Conservation (phyloP, 2,329 filamentous ascomycete species). For the Ilyonectria sp. region DNA sequence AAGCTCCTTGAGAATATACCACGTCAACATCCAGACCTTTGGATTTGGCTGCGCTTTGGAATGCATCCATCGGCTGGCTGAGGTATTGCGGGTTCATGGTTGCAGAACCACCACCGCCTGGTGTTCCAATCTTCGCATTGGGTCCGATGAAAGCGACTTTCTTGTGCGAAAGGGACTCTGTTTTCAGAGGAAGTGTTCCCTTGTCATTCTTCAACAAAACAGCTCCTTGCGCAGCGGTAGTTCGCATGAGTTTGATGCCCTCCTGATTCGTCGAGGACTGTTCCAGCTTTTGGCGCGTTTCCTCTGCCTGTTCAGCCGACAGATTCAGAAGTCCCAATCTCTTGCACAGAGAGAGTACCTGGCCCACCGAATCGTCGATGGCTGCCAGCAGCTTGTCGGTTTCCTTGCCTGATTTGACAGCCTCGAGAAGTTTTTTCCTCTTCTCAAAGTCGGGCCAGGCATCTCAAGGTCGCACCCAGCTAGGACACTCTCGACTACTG, state of each 20-base stretch:
- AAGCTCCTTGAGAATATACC: constrained; percentile 8
- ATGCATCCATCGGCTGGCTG: constrained; percentile 22
- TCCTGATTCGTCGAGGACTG: constrained; percentile 15
- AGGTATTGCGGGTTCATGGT: constrained; percentile 31
- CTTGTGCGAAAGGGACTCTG: constrained; percentile 28
- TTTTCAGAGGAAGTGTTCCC: constrained; percentile 8
- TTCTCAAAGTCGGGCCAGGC: constrained; percentile 48
- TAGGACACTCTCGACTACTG: constrained; percentile 47
- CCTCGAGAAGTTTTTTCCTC: constrained; percentile 36
- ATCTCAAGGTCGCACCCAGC: constrained; percentile 50
- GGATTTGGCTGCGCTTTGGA: constrained; percentile 1
- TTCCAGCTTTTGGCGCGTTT: constrained; percentile 18
- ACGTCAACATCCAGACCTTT: constrained; percentile 6
- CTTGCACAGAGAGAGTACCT: constrained; percentile 2
- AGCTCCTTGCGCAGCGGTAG: constrained; percentile 34
- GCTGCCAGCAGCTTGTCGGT: constrained; percentile 22
- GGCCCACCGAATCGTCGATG: background rate
- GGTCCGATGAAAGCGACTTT: constrained; percentile 44
- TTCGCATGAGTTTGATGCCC: constrained; percentile 31
- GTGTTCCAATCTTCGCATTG: constrained; percentile 16
- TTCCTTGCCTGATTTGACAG: constrained; percentile 19
- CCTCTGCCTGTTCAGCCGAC: constrained; percentile 1
- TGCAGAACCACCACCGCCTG: constrained; percentile 26
- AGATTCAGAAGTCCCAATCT: constrained; percentile 10
- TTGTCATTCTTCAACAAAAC: constrained; percentile 37